Conservation (phyloP, 345 rosid genomes). For the Litchi chinensis region DNA sequence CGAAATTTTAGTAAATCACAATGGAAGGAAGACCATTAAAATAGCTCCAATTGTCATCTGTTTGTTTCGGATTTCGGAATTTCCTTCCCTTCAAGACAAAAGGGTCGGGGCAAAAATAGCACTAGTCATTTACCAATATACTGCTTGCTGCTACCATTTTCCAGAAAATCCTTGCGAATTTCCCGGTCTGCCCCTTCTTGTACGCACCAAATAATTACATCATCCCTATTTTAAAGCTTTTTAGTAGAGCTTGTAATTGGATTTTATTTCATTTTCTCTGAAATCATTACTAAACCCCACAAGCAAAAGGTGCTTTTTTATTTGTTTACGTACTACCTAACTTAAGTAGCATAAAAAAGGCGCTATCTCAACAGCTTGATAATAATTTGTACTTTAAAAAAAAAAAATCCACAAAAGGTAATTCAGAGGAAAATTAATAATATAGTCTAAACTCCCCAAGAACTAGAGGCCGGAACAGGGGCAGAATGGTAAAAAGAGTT, state of each 20-base stretch:
- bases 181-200: constrained; percentile 16
- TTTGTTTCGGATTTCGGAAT: background rate
- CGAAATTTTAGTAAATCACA: constrained; percentile 30
- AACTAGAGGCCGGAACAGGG: background rate
- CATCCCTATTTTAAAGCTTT: background rate
- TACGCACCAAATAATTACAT: background rate
- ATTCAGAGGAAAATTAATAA: background rate
- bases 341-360: background rate
- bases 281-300: background rate
- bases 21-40: constrained; percentile 33
- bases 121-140: background rate
- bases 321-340: background rate
- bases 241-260: background rate
- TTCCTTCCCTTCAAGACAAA: constrained; percentile 40
- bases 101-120: constrained; percentile 28
- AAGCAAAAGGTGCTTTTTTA: background rate
- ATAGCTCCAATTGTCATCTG: constrained; percentile 50
- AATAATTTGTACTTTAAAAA: background rate
- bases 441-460: background rate
- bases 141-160: constrained; percentile 12
- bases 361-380: background rate
- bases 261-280: background rate
- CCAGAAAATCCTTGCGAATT: background rate
- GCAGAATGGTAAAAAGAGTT: background rate
- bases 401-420: background rate